Percentiles rank a stretch among this genome's conserved stretches.
Evolutionary conservation across 2,329 filamentous ascomycete genomes (phyloP).

Genomic region (Exophiala spinifera): DNA sequence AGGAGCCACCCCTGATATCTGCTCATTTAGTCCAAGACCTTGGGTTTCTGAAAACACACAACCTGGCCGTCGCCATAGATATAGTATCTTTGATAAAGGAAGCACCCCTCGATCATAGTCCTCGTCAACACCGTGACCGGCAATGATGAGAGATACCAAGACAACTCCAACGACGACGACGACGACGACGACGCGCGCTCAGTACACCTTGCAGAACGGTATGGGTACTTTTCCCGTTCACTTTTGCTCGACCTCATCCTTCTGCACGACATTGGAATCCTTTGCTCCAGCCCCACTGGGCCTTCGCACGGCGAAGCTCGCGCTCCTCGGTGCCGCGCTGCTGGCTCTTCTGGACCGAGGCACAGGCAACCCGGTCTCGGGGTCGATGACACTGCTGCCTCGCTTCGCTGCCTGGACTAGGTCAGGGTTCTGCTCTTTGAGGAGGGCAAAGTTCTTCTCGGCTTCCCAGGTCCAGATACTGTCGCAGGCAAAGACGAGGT

Average conservation of each 20-base stretch:
- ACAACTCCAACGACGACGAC: no score
- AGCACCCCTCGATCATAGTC: no score
- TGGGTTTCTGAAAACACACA: no score
- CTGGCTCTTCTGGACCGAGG: background rate
- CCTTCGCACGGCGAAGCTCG: background rate
- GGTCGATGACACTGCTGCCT: slow-evolving; percentile 33
- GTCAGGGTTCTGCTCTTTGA: slow-evolving; percentile 60
- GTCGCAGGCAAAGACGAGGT: slow-evolving; percentile 66
- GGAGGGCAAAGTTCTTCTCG: slow-evolving; percentile 43
- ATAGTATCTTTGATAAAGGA: no score
- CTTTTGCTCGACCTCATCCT: background rate
- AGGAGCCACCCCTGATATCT: no score
- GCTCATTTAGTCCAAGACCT: no score
- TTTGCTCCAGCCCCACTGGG: background rate
- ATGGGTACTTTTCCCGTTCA: background rate
- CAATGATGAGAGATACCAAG: no score
- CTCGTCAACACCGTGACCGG: no score
- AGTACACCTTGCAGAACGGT: no score
- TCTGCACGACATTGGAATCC: background rate
- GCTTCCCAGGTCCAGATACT: slow-evolving; percentile 70
- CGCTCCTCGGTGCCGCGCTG: background rate
- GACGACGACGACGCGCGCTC: no score
- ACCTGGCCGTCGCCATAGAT: no score
- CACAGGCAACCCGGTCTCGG: background rate
- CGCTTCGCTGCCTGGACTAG: slow-evolving; percentile 39